These are phyloP conservation scores for Auriscalpium microsporum DNA, from an alignment of 768 basidiomycete species.

Conservation along the genomic window DNA sequence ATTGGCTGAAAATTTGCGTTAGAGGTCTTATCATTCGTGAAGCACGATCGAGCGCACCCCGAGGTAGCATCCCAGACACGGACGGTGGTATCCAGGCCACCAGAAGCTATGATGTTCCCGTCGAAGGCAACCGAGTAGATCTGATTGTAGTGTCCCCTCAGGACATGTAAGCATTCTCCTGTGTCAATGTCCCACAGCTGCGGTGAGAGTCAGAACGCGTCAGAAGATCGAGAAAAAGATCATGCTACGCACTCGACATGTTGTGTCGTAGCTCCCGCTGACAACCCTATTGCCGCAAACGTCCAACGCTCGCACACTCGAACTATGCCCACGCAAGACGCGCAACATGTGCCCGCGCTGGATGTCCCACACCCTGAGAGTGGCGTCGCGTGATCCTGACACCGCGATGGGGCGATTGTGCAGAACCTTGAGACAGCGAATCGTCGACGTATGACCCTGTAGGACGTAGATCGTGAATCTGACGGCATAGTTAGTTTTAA, in stretches of 20 bases:
- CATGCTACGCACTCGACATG: constrained; percentile 53
- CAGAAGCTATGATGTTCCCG: constrained; percentile 86
- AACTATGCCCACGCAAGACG: constrained; percentile 65
- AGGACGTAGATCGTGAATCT: constrained; percentile 52
- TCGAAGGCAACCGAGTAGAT: constrained; percentile 89
- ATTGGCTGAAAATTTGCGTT: constrained; percentile 2
- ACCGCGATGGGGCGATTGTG: constrained; percentile 85
- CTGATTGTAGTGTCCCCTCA: constrained; percentile 86
- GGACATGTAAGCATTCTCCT: constrained; percentile 47
- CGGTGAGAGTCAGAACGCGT: constrained; percentile 14
- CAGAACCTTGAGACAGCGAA: constrained; percentile 83
- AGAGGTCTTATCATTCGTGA: background rate
- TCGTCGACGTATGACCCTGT: constrained; percentile 80
- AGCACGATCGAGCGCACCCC: constrained; percentile 32
- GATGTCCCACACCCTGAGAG: constrained; percentile 89
- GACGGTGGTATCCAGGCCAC: constrained; percentile 96
- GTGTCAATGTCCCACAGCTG: constrained; percentile 39
- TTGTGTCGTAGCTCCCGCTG: constrained; percentile 90
- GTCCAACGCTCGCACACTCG: constrained; percentile 84
- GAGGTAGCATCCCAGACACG: constrained; percentile 93
- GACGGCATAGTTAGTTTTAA: background rate
- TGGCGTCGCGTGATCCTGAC: constrained; percentile 81
- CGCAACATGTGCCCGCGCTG: constrained; percentile 62
- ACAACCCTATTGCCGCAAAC: constrained; percentile 77
- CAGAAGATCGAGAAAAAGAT: background rate